A percentile compares a stretch with the other conserved stretches of the same genome.
phyloP scores from a whole-genome alignment of 306 rosid genomes.

The Biancaea sappan region DNA sequence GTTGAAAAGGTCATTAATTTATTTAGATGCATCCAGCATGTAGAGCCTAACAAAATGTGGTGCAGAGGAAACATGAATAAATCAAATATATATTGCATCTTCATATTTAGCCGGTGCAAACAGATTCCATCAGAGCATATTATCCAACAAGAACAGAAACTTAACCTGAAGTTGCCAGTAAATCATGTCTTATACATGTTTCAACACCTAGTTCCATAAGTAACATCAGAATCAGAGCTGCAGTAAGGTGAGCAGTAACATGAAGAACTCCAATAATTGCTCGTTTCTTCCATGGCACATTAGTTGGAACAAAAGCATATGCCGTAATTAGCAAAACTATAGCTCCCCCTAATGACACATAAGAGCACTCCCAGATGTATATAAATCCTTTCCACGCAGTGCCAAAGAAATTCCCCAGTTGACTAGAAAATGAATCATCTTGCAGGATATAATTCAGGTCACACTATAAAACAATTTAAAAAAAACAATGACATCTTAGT shows the following conservation, averaged over 20 bases:
- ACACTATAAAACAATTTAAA: constrained; percentile 63
- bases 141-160: constrained; percentile 24
- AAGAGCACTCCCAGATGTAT: constrained; percentile 68
- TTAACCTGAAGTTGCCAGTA: constrained; percentile 91
- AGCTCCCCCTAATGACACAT: constrained; percentile 75
- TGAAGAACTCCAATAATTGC: constrained; percentile 80
- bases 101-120: constrained; percentile 6
- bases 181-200: constrained; percentile 78
- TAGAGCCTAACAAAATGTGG: not conserved
- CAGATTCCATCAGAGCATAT: constrained; percentile 16
- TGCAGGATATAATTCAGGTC: constrained; percentile 86
- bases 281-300: constrained; percentile 81
- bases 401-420: constrained; percentile 69
- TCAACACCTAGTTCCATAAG: constrained; percentile 92
- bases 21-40: not conserved
- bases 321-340: constrained; percentile 72
- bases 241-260: constrained; percentile 83
- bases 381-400: constrained; percentile 86
- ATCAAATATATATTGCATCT: not conserved
- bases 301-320: constrained; percentile 80
- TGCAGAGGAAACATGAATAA: not conserved
- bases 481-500: constrained; percentile 36
- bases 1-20: not conserved
- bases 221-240: constrained; percentile 90
- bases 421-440: constrained; percentile 83